phyloP scores from a whole-genome alignment of 1,284 basidiomycete species.

The Tylopilus orsonianus region DNA sequence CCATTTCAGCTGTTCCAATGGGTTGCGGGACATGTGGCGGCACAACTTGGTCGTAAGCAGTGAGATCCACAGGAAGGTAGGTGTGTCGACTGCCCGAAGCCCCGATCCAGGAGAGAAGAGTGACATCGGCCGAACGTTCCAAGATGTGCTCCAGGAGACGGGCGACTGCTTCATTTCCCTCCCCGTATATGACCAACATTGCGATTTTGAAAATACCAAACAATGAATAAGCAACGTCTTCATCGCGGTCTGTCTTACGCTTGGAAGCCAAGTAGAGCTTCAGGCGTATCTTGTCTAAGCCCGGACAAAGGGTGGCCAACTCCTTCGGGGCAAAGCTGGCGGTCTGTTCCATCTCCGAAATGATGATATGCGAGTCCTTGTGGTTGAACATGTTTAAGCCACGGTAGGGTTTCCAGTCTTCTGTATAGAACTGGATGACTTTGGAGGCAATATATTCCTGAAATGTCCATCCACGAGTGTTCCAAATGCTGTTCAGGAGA shows the following conservation, averaged over 20 bases:
- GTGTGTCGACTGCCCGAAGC: slow-evolving; percentile 3
- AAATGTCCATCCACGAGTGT: no score
- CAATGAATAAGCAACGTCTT: slow-evolving; percentile 6
- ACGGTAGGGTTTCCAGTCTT: no score
- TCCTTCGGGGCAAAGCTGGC: no score
- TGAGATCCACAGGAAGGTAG: slow-evolving; percentile 5
- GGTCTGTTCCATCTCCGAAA: no score
- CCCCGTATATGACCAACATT: slow-evolving; percentile 5
- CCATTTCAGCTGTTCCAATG: neutral
- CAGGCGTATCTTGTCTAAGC: no score
- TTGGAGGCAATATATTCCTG: no score
- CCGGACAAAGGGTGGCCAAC: no score
- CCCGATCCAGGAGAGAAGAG: slow-evolving; percentile 6
- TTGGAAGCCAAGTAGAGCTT: neutral
- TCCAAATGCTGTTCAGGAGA: no score
- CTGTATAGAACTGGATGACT: no score
- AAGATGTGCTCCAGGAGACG: slow-evolving; percentile 2
- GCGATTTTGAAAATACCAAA: slow-evolving; percentile 3
- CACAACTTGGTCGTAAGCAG: slow-evolving; percentile 7
- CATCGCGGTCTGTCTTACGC: slow-evolving; percentile 4
- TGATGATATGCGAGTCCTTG: no score
- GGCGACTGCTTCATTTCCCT: neutral
- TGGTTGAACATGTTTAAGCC: no score
- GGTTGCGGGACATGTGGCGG: slow-evolving; percentile 2
- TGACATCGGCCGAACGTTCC: no score